Conservation (phyloP, 805 yeast species). For the Wickerhamomyces chaumierensis region DNA sequence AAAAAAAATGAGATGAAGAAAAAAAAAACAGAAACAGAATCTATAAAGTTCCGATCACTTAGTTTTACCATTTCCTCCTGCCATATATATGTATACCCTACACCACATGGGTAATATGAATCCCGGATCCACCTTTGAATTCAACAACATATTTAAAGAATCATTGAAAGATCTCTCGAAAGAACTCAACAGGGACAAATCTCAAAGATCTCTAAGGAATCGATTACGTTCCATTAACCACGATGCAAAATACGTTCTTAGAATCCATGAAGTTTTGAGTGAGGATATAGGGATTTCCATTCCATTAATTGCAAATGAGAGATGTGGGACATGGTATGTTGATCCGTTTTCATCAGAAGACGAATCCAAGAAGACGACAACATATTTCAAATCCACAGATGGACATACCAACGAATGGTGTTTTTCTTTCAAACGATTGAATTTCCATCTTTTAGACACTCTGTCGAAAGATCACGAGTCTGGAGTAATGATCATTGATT, state of each 20-base stretch:
- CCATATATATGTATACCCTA: too few species aligned
- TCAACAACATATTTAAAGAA: too few species aligned
- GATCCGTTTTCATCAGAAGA: conserved; percentile 22
- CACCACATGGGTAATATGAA: too few species aligned
- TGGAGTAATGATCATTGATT: conserved; percentile 63
- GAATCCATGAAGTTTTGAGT: conserved; percentile 16
- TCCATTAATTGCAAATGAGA: conserved; percentile 60
- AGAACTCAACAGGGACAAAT: background rate
- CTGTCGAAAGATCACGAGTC: conserved; percentile 12
- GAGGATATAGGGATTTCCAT: conserved; percentile 18
- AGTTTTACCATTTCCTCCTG: too few species aligned
- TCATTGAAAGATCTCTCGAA: background rate
- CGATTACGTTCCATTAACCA: conserved; percentile 61
- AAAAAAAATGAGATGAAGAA: too few species aligned
- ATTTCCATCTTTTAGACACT: conserved; percentile 57
- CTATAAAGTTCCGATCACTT: too few species aligned
- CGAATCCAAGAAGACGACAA: conserved; percentile 24
- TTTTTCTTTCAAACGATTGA: conserved; percentile 62
- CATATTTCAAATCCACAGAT: conserved; percentile 84
- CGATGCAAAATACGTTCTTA: conserved; percentile 43
- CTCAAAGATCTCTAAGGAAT: conserved; percentile 35
- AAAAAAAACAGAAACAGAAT: too few species aligned
- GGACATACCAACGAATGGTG: conserved; percentile 81
- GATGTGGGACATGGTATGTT: conserved; percentile 85
- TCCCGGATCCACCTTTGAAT: too few species aligned